These are phyloP conservation scores for Zangia roseola DNA, from an alignment of 768 basidiomycete genomes.

Conservation along the genomic window DNA sequence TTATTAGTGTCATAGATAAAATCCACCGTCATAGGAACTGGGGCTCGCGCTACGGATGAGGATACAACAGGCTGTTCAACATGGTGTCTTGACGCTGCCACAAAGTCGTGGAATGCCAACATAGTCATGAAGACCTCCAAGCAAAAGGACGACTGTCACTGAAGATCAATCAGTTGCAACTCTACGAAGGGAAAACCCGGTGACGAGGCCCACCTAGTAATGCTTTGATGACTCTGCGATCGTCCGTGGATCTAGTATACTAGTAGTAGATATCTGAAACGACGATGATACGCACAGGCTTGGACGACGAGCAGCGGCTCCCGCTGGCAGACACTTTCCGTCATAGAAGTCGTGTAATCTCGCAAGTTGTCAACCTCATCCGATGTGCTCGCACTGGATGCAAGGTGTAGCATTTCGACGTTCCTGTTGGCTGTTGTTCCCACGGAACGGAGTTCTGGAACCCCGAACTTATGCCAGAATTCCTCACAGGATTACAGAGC, in stretches of 20 bases:
- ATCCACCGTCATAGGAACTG: constrained; percentile 14
- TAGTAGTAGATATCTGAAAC: constrained; percentile 22
- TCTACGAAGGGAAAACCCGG: fast-evolving
- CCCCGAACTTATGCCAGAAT: no score
- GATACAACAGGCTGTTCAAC: background rate
- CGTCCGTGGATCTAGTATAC: constrained; percentile 16
- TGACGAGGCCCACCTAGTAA: constrained; percentile 11
- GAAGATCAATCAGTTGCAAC: background rate
- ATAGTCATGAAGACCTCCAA: constrained; percentile 18
- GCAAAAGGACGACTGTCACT: constrained; percentile 13
- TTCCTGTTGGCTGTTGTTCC: no score
- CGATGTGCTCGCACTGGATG: no score
- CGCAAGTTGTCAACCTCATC: no score
- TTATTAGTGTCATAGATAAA: background rate
- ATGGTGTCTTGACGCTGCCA: background rate
- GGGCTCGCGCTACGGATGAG: background rate
- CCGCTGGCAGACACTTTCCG: no score
- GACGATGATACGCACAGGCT: constrained; percentile 4
- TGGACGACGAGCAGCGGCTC: constrained; percentile 17
- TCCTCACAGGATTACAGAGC: no score
- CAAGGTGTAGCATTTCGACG: no score
- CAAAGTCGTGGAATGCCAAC: constrained; percentile 13
- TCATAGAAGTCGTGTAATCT: no score
- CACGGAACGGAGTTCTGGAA: no score
- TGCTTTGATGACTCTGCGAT: constrained; percentile 9